Evolutionary conservation across 106 monocot genomes (phyloP).

Genomic region (Posidonia australis): DNA sequence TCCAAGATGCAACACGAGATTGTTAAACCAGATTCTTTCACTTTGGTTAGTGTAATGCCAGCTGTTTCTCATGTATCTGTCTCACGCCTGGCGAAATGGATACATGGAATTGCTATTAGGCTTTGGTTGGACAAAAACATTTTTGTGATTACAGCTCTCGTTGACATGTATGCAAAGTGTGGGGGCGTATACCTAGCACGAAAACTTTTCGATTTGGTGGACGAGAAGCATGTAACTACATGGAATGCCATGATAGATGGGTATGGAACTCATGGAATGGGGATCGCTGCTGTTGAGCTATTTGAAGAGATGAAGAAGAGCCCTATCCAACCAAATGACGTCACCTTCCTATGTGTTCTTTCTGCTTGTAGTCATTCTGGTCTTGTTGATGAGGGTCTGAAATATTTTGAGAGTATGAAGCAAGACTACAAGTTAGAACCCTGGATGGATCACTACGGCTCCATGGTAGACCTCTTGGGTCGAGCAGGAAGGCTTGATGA

Average conservation of each 20-base stretch:
- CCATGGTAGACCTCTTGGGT: conserved; percentile 71
- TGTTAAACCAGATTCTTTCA: conserved; percentile 50
- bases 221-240: conserved; percentile 31
- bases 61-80: conserved; percentile 46
- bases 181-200: conserved; percentile 31
- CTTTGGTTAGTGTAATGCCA: conserved; percentile 54
- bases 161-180: conserved; percentile 64
- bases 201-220: conserved; percentile 35
- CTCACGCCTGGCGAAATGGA: conserved; percentile 42
- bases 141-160: conserved; percentile 48
- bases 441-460: conserved; percentile 48
- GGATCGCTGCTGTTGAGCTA: conserved; percentile 25
- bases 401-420: conserved; percentile 48
- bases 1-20: conserved; percentile 26
- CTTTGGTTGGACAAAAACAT: conserved; percentile 33
- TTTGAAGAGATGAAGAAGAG: conserved; percentile 61
- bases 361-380: conserved; percentile 76
- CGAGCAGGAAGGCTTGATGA: conserved; percentile 51
- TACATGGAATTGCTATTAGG: conserved; percentile 49
- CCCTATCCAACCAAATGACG: conserved; percentile 37
- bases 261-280: conserved; percentile 61
- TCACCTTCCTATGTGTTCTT: conserved; percentile 55
- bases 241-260: conserved; percentile 92
- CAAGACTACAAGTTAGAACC: conserved; percentile 45
- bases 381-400: conserved; percentile 42